Conservation (phyloP, 1,284 basidiomycete genomes). For the Megacollybia platyphylla region DNA sequence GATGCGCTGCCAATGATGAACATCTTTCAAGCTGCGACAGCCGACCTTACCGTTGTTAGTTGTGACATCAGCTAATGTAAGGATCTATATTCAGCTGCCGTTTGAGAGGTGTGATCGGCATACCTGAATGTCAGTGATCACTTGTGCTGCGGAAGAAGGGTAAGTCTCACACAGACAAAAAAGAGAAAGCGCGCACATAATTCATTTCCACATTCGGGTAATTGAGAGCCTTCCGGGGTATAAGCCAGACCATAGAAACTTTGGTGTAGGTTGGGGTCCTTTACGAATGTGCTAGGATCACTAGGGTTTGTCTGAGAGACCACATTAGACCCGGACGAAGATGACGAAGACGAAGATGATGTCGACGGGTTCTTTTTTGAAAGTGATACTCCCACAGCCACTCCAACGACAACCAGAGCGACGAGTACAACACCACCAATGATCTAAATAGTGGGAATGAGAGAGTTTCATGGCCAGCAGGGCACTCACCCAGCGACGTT, state of each 20-base stretch:
- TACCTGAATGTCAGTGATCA: slow-evolving; percentile 30
- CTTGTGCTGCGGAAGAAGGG: slow-evolving; percentile 13
- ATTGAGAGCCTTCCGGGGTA: slow-evolving; percentile 43
- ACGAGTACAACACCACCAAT: slow-evolving; percentile 20
- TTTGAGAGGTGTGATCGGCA: not conserved
- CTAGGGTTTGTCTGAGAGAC: slow-evolving; percentile 22
- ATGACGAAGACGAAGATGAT: not conserved
- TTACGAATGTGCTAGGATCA: slow-evolving; percentile 52
- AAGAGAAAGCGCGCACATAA: slow-evolving; percentile 10
- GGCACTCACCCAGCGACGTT: no score
- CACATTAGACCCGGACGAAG: slow-evolving; percentile 1
- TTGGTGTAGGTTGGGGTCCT: slow-evolving; percentile 43
- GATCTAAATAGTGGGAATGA: not conserved
- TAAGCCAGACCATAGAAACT: slow-evolving; percentile 56
- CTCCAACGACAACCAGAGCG: slow-evolving; percentile 31
- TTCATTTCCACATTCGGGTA: slow-evolving; percentile 32
- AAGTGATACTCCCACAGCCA: slow-evolving; percentile 39
- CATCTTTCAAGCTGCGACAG: no score
- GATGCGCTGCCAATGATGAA: slow-evolving; percentile 4
- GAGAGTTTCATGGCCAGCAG: no score
- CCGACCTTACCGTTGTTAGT: slow-evolving; percentile 15
- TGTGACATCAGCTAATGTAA: slow-evolving; percentile 21
- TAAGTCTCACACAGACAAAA: not conserved
- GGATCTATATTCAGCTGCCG: not conserved
- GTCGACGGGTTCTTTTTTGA: no score